Percentiles rank a stretch among this genome's conserved stretches.
These are phyloP conservation scores for Thelonectria rubi DNA, from an alignment of 2,329 filamentous ascomycete species.

Conservation along the genomic window DNA sequence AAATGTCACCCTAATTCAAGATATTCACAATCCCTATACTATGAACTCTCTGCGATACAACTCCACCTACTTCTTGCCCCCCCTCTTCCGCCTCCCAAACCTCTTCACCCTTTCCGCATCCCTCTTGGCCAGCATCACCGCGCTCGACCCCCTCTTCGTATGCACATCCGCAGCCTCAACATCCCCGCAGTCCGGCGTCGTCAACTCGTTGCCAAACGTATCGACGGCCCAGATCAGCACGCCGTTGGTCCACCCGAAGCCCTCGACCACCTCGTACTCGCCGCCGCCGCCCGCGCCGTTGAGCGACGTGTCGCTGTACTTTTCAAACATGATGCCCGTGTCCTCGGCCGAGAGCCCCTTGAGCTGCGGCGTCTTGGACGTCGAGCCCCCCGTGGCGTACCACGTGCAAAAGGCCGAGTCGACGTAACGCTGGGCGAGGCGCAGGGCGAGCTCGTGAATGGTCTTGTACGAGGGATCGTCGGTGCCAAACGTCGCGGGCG, in stretches of 20 bases:
- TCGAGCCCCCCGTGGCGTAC: conserved; percentile 72
- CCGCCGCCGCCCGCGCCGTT: conserved; percentile 71
- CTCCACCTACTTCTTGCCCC: conserved; percentile 3
- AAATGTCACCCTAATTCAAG: too few species aligned
- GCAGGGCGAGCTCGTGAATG: conserved; percentile 64
- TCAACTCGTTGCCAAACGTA: conserved; percentile 64
- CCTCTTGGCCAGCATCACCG: conserved; percentile 56
- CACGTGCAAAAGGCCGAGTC: conserved; percentile 76
- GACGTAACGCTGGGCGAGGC: conserved; percentile 71
- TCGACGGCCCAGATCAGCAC: conserved; percentile 74
- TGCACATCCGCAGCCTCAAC: conserved; percentile 54
- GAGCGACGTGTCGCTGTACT: conserved; percentile 69
- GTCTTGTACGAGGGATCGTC: conserved; percentile 63
- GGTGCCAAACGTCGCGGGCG: conserved; percentile 63
- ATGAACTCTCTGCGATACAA: background rate
- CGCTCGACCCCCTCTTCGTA: conserved; percentile 48
- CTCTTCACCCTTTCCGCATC: conserved; percentile 60
- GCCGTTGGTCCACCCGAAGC: conserved; percentile 77
- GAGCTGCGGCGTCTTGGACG: conserved; percentile 60
- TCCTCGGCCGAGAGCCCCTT: conserved; percentile 53
- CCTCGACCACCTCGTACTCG: conserved; percentile 75
- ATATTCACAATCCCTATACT: too few species aligned
- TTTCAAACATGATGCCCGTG: conserved; percentile 74
- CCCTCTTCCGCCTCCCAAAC: conserved; percentile 48
- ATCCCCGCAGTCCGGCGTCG: conserved; percentile 64